These are phyloP conservation scores for Sophora flavescens DNA, from an alignment of 306 rosid species.

Conservation along the genomic window DNA sequence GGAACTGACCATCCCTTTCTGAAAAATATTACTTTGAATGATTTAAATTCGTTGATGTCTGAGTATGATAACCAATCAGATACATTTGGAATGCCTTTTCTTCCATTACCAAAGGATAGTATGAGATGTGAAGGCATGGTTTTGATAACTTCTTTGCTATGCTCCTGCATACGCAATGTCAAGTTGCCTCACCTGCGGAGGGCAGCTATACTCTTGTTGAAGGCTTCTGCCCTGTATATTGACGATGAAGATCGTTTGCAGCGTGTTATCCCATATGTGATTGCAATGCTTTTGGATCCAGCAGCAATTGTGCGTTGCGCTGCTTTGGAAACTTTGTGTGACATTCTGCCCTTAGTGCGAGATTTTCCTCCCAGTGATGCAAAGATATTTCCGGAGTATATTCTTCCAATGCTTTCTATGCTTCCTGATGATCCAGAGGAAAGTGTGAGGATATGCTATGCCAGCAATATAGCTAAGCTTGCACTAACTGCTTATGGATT, in stretches of 20 bases:
- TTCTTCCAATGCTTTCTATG: conserved; percentile 97
- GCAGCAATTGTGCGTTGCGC: conserved; percentile 98
- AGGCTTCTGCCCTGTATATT: conserved; percentile 86
- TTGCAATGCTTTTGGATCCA: conserved; percentile 91
- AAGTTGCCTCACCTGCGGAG: conserved; percentile 93
- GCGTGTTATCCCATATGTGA: conserved; percentile 91
- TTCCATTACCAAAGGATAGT: conserved; percentile 78
- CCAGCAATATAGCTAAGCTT: conserved; percentile 92
- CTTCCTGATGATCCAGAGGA: conserved; percentile 99
- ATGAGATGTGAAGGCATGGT: conserved; percentile 98
- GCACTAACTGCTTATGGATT: conserved; percentile 95
- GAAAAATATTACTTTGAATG: conserved; percentile 76
- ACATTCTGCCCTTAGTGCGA: conserved; percentile 89
- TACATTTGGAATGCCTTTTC: conserved; percentile 86
- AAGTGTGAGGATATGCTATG: conserved; percentile 96
- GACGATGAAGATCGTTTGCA: conserved; percentile 96
- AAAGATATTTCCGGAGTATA: conserved; percentile 92
- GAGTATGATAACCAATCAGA: conserved; percentile 92
- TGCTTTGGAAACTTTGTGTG: conserved; percentile 91
- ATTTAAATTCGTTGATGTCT: conserved; percentile 79
- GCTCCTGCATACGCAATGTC: conserved; percentile 94
- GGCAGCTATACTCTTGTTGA: conserved; percentile 86
- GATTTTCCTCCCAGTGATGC: conserved; percentile 99
- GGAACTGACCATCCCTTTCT: conserved; percentile 86
- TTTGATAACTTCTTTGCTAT: conserved; percentile 89